Conservation (phyloP, 108 stramenopile genomes). For the Nitzschia palea region DNA sequence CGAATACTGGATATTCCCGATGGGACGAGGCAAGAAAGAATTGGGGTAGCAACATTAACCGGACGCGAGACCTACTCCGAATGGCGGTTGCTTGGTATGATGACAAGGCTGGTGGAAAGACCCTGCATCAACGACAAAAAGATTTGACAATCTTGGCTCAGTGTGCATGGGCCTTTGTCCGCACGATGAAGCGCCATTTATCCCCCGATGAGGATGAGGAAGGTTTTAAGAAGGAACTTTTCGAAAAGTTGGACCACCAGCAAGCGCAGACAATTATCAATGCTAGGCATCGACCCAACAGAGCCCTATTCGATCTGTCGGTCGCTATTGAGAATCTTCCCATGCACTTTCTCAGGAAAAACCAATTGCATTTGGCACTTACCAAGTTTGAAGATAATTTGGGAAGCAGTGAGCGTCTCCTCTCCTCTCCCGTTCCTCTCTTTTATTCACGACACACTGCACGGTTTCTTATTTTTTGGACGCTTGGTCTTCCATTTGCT, state of each 20-base stretch:
- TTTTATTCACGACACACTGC: conserved; percentile 67
- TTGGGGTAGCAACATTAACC: conserved; percentile 58
- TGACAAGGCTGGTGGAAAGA: conserved; percentile 2
- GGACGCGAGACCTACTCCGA: conserved; percentile 68
- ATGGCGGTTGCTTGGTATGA: conserved; percentile 68
- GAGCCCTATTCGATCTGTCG: conserved; percentile 50
- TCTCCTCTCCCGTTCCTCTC: conserved; percentile 59
- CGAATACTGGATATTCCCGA: conserved; percentile 71
- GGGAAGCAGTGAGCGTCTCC: conserved; percentile 45
- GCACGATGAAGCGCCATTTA: conserved; percentile 58
- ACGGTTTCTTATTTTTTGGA: conserved; percentile 62
- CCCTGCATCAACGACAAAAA: conserved; percentile 36
- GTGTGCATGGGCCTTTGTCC: conserved; percentile 56
- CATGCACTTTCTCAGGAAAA: conserved; percentile 68
- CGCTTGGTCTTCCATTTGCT: conserved; percentile 54
- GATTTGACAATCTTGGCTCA: conserved; percentile 49
- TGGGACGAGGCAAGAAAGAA: conserved; percentile 86
- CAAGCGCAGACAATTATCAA: conserved; percentile 48
- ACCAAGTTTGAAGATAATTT: conserved; percentile 43
- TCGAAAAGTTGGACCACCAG: conserved; percentile 17
- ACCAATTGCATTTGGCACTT: conserved; percentile 49
- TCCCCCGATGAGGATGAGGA: conserved; percentile 73
- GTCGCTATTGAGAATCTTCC: conserved; percentile 58
- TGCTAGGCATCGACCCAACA: conserved; percentile 61
- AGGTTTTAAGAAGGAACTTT: conserved; percentile 44